phyloP scores from a whole-genome alignment of 805 yeast genomes.

The Candida peoriensis region DNA sequence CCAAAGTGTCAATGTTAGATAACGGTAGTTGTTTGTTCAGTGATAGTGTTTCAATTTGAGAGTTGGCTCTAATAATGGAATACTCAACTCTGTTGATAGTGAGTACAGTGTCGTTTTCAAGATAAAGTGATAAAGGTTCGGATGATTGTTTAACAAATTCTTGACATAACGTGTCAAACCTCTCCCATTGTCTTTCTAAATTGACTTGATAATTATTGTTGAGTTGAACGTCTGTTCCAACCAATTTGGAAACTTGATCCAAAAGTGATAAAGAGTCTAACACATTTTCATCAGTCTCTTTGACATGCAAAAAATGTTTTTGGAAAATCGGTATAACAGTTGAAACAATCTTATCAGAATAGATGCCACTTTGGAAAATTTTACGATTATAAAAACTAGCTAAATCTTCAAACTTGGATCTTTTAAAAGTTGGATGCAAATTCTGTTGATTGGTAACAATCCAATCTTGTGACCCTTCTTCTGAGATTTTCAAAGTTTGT shows the following conservation, averaged over 20 bases:
- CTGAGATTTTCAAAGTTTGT: conserved; percentile 28
- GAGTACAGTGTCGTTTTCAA: conserved; percentile 28
- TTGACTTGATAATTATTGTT: conserved; percentile 30
- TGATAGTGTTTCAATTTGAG: conserved; percentile 30
- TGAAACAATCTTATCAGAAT: conserved; percentile 41
- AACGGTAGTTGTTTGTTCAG: conserved; percentile 23
- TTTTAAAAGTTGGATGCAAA: conserved; percentile 10
- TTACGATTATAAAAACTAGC: conserved; percentile 38
- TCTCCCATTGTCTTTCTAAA: conserved; percentile 55
- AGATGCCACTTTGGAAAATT: conserved; percentile 45
- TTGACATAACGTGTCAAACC: conserved; percentile 64
- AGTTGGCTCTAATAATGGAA: conserved; percentile 30
- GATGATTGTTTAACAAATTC: conserved; percentile 59
- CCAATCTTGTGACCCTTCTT: conserved; percentile 24
- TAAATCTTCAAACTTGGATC: conserved; percentile 26
- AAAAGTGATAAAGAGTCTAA: conserved; percentile 25
- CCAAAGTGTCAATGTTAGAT: conserved; percentile 7
- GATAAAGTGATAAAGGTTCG: conserved; percentile 53
- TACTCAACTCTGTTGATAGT: conserved; percentile 32
- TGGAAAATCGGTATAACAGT: conserved; percentile 51
- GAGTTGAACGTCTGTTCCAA: conserved; percentile 27
- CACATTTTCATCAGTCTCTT: conserved; percentile 19
- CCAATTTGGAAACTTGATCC: conserved; percentile 28
- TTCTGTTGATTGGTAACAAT: conserved; percentile 10
- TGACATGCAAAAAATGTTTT: conserved; percentile 33